A percentile compares a stretch with the other conserved stretches of the same genome.
These are phyloP conservation scores for Peribolospora baueri DNA, from an alignment of 768 basidiomycete genomes.

Conservation along the genomic window DNA sequence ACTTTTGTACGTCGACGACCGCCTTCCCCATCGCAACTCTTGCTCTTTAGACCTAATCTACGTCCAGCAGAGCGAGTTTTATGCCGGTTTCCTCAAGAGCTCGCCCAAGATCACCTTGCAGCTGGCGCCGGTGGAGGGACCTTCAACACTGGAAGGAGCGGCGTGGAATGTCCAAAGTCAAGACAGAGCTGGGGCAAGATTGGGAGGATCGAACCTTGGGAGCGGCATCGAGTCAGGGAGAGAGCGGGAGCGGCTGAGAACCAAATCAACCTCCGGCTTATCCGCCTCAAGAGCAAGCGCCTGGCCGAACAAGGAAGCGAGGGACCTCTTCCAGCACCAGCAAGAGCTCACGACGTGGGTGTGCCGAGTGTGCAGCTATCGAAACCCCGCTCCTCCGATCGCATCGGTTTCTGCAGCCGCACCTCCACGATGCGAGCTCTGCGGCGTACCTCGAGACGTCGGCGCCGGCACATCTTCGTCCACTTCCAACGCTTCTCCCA, in stretches of 20 bases:
- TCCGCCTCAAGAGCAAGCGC: too few relatives aligned
- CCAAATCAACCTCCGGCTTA: too few relatives aligned
- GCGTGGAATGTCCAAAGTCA: too few relatives aligned
- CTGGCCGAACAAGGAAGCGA: too few relatives aligned
- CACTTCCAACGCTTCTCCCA: slow-evolving; percentile 8
- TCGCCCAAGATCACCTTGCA: slow-evolving; percentile 63
- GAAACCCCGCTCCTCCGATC: slow-evolving; percentile 41
- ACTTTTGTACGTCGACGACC: slow-evolving; percentile 48
- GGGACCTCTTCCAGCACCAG: too few relatives aligned
- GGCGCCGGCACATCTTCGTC: slow-evolving; percentile 14
- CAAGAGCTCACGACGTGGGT: slow-evolving; percentile 31
- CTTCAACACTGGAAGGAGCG: too few relatives aligned
- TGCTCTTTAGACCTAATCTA: slow-evolving; percentile 41
- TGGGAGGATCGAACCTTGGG: too few relatives aligned
- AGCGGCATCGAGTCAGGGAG: too few relatives aligned
- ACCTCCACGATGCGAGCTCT: background rate
- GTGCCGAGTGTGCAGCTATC: slow-evolving; percentile 68
- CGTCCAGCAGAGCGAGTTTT: slow-evolving; percentile 58
- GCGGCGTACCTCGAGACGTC: slow-evolving; percentile 3
- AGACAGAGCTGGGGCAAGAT: too few relatives aligned
- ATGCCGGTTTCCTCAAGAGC: slow-evolving; percentile 69
- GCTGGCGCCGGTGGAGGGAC: too few relatives aligned
- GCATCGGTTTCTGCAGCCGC: background rate
- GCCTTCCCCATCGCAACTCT: slow-evolving; percentile 30
- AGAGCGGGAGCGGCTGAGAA: too few relatives aligned